Base-by-base conservation (phyloP, 2,329 filamentous ascomycete species). In the Didymella sp. region DNA sequence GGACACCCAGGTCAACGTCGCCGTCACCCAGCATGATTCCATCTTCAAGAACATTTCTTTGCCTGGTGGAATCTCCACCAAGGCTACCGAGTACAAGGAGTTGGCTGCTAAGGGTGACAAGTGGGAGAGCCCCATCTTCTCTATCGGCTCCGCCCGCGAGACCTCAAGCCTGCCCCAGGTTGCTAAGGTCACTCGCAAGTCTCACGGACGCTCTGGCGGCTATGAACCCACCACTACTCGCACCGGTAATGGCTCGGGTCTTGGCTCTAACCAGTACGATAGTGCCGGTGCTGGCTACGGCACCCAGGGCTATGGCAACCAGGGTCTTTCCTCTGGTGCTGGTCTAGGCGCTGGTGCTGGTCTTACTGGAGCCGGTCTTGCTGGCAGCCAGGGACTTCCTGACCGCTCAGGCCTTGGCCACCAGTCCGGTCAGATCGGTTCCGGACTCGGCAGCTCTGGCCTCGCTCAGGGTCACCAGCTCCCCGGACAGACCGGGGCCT, bases 121-220 rank as follows among this genome's bases (percentile, higher is more conserved):
- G 76, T 99, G 95, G 95, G 89, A 96, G 82, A 96, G 90, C 59
- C 92, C 94, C 9, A 87, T 99, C 70, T 99, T 99, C 81, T 89
- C 87, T 58, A 89, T 98, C 67, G 94, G 95, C 44, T 84, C 80
- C 40, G 92, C 93, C 11, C 81, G 85, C 52, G 87, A 89, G 78
- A 92, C 90, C 38, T 83, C 79, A 22, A 85, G 89, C 69, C 83
- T 97, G 40, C 92, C 93, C 1, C 73, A 78, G 60, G 73, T 82
- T 33, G 74, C 76, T 1, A 66, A 80, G 33, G 78, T 89, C 50
- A 81, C 76, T 31, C 85, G 87, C 70, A 89, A 89, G 78, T 78
- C 84, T 19, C 85, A 86, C 68, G 74, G 75, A 33, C 79, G 79
- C 40, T 72, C 77, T 44, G 63, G 67, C 25, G 77, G 75, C 24